Evolutionary conservation across 2,329 filamentous ascomycete genomes (phyloP), one percentile per base, ranked within the genome.

Genomic region (Daldinia sp.): DNA sequence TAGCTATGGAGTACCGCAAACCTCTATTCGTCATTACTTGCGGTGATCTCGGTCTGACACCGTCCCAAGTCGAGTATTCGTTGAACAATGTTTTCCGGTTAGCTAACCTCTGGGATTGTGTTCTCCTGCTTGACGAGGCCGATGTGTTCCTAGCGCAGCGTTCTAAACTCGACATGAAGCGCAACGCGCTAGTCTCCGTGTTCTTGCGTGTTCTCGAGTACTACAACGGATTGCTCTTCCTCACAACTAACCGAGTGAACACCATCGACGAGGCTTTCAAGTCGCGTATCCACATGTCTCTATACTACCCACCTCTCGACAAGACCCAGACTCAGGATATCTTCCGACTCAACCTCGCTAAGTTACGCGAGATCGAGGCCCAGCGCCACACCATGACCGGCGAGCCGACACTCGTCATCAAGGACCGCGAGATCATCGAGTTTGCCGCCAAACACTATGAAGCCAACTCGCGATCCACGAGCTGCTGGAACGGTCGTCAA

Each of bases 21-120:
- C 82, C 81, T 0, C 70, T 83, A 1, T 82, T 82, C 43, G 75
- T 77, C 6, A 81, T 85, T 53, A 84, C 82, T 0, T 83, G 81
- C 9, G 82, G 82, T 45, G 81, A 83, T 58, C 75, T 82, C 0
- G 79, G 80, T 11, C 69, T 79, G n/a, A 78, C 76, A 0, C 77
- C 81, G 0, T 65, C 73, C 2, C 75, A 79, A 1, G 78, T 83
- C 1, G 81, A 83, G 68, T 61, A 61, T 0, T 75, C 72, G 0
- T 73, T 83, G 1, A 77, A 75, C 65, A 75, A 80, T 2, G 77
- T 82, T 5, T 82, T 82, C 71, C 75, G 76, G 1, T 73, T 79
- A 0, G 79, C 79, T 0, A 72, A 78, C 41, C 60, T 77, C 54
- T 74, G 72, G 72, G 72, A 74, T 64, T 73, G 71, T 41, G 70